phyloP scores from a whole-genome alignment of 2,329 filamentous ascomycete species.

The Xylaria sp. region DNA sequence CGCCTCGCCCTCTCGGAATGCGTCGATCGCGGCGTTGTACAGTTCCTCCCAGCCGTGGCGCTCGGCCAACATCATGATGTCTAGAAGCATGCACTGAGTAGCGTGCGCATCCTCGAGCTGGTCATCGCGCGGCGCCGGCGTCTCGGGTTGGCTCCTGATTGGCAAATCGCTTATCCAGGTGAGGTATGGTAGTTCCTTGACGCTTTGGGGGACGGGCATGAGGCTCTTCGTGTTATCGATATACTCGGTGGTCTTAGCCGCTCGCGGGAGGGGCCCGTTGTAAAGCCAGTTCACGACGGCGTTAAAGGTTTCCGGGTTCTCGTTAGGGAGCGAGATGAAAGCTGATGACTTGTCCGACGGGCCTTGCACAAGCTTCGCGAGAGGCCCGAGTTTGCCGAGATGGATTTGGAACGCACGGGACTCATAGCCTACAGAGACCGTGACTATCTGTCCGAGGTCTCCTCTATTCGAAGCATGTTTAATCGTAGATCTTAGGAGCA shows the following conservation, averaged over 20 bases:
- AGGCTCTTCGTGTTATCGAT: neutral
- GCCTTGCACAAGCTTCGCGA: constrained; percentile 1
- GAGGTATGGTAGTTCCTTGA: neutral
- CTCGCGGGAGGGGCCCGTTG: constrained; percentile 10
- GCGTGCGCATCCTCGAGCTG: neutral
- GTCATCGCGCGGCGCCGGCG: too few species aligned
- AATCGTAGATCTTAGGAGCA: too few species aligned
- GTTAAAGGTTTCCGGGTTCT: constrained; percentile 5
- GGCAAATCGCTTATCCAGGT: neutral
- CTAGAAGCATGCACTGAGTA: constrained; percentile 16
- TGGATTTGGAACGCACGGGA: constrained; percentile 8
- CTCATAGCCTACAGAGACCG: neutral
- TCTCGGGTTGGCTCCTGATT: neutral
- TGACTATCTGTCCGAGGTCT: neutral
- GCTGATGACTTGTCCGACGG: neutral
- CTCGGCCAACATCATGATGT: constrained; percentile 21
- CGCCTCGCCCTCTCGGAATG: constrained; percentile 15
- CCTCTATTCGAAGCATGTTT: neutral
- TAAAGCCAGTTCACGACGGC: constrained; percentile 17
- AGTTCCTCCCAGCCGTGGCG: constrained; percentile 10
- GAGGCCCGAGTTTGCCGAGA: neutral
- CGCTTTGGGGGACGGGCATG: neutral
- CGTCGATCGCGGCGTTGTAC: constrained; percentile 23
- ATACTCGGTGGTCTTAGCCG: neutral
- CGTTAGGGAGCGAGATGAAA: constrained; percentile 8